Conservation (phyloP, 306 rosid species). For the Pachyrhizus erosus region DNA sequence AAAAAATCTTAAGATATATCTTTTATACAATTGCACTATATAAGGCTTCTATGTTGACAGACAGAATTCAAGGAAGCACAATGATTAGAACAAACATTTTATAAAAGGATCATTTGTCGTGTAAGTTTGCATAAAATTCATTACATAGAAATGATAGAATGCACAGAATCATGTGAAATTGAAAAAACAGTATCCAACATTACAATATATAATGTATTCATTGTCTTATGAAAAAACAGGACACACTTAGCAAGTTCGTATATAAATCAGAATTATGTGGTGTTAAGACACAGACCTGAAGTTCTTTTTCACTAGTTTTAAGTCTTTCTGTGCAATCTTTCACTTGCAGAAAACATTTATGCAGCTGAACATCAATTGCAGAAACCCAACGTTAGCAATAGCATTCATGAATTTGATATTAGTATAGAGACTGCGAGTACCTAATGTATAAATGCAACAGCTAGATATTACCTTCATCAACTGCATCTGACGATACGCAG, state of each 20-base stretch:
- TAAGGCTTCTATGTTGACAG: background rate
- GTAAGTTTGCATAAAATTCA: background rate
- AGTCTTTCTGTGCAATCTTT: slow-evolving; percentile 68
- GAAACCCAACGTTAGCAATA: slow-evolving; percentile 38
- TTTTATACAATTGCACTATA: slow-evolving; percentile 24
- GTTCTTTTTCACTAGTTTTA: slow-evolving; percentile 73
- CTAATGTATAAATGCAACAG: background rate
- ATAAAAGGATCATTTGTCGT: slow-evolving; percentile 2
- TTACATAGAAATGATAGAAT: background rate
- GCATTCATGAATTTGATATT: slow-evolving; percentile 30
- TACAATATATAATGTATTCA: slow-evolving; percentile 23
- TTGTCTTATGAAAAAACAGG: background rate
- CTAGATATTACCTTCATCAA: slow-evolving; percentile 69
- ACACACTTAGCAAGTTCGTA: slow-evolving; percentile 33
- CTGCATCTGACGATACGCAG: slow-evolving; percentile 71
- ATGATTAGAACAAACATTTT: background rate
- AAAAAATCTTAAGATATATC: background rate
- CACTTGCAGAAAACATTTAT: slow-evolving; percentile 65
- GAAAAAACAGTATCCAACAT: background rate
- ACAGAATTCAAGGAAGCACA: slow-evolving; percentile 18
- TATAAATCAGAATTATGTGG: slow-evolving; percentile 15
- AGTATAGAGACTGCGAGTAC: slow-evolving; percentile 10
- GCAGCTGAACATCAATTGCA: slow-evolving; percentile 67
- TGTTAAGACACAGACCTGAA: slow-evolving; percentile 69
- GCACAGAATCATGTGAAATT: slow-evolving; percentile 14